Evolutionary conservation across 2,329 filamentous ascomycete genomes (phyloP), one percentile per base, ranked within the genome.

Genomic region (Trichophyton mentagrophytes): DNA sequence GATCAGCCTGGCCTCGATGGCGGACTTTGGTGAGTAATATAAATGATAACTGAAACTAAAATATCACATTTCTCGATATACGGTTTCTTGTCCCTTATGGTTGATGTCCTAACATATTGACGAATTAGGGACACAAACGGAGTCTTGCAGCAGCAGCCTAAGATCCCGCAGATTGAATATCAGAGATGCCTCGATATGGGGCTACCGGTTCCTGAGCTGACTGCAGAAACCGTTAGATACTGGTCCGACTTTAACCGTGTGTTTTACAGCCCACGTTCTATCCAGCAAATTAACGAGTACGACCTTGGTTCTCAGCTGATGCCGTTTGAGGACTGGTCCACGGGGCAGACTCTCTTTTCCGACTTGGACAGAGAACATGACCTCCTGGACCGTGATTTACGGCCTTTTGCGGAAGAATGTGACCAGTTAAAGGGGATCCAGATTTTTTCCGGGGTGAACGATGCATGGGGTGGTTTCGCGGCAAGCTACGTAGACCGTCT

Each of bases 191-290:
- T 97, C 2, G 88, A 96, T 66, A 75, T 83, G 33, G 90, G 90
- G 22, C 71, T 81, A 3, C 72, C 82, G 2, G 79, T 85, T 4
- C 82, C 87, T 0, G 76, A 78, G 59, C 79, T 96, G 20, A 86
- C 81, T 1, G 79, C 84, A 1, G 82, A 85, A 5, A 82, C 83
- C 9, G 88, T 97, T n/a, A 84, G 90, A 60, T 97, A 93, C 76
- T 99, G 93, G 92, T 95, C 90, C 36, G 93, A 99, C 73, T 97
- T 90, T 74, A 95, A 89, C 66, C 84, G 90, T 27, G 82, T 93
- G n/a, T 99, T 85, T 74, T 96, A 88, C 71, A 91, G 97, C 70
- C 93, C 93, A 7, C 84, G 83, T 60, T 96, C 90, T 11, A 83
- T 96, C 60, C 80, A 95, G 8, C 91, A 95, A 70, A 78, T 97